Evolutionary conservation across 2,329 filamentous ascomycete species (phyloP).

Genomic region (Fusarium xyrophilum): DNA sequence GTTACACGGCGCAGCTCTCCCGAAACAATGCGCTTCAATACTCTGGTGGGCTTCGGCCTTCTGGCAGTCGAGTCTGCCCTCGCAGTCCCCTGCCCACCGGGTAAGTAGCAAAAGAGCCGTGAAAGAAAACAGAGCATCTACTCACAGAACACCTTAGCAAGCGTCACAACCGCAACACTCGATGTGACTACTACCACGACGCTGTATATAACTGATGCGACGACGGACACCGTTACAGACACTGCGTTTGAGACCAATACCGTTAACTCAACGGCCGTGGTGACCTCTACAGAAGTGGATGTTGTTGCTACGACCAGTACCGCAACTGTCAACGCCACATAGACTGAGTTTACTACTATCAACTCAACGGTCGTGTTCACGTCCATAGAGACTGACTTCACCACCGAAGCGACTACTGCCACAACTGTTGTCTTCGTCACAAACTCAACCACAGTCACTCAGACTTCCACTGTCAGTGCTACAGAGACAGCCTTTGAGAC

Average conservation of each 20-base stretch:
- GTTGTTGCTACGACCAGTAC: background rate
- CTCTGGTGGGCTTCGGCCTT: slow-evolving; percentile 8
- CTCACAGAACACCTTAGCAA: background rate
- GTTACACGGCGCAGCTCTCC: background rate
- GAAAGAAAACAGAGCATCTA: background rate
- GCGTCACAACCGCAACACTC: background rate
- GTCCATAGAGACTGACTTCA: background rate
- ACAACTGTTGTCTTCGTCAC: background rate
- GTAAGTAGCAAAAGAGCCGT: background rate
- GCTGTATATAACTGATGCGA: background rate
- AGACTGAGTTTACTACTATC: background rate
- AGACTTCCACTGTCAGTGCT: background rate
- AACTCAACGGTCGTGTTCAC: background rate
- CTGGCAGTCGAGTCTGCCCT: slow-evolving; percentile 7
- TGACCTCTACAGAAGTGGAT: background rate
- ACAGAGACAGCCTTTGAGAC: background rate
- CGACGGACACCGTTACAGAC: background rate
- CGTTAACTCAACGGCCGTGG: background rate
- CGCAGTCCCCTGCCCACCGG: slow-evolving; percentile 2
- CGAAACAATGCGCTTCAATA: slow-evolving; percentile 2
- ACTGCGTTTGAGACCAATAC: background rate
- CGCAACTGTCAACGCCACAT: background rate
- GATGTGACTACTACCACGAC: background rate
- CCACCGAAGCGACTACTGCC: background rate
- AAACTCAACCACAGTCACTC: background rate